Evolutionary conservation across 2,329 filamentous ascomycete species (phyloP).

Genomic region (Colletotrichum plurivorum): DNA sequence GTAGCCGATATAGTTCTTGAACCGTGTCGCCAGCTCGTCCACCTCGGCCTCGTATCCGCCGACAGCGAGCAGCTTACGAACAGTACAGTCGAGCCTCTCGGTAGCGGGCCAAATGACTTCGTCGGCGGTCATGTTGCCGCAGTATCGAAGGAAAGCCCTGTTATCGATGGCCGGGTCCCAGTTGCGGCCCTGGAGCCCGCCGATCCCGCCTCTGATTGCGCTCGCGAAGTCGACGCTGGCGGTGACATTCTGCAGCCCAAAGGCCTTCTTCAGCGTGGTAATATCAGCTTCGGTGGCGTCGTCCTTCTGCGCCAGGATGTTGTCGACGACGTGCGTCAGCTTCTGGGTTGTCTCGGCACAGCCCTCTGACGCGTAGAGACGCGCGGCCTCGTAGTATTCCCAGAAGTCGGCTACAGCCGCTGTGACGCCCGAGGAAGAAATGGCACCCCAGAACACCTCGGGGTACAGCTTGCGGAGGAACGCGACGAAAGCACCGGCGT

Average conservation of each 20-base stretch:
- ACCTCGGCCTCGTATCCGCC: constrained; percentile 50
- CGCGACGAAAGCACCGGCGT: constrained; percentile 84
- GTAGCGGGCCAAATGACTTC: constrained; percentile 58
- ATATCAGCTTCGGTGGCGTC: constrained; percentile 16
- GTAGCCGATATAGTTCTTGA: constrained; percentile 69
- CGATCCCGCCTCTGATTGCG: constrained; percentile 58
- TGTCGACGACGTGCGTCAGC: constrained; percentile 65
- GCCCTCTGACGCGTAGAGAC: constrained; percentile 64
- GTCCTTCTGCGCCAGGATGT: constrained; percentile 59
- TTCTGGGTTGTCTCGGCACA: constrained; percentile 77
- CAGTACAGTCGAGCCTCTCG: constrained; percentile 51
- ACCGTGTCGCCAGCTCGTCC: constrained; percentile 54
- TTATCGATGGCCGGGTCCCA: constrained; percentile 66
- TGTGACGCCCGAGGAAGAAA: constrained; percentile 85
- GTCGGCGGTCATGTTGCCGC: constrained; percentile 60
- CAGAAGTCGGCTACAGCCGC: constrained; percentile 85
- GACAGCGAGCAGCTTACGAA: constrained; percentile 56
- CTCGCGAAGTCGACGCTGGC: constrained; percentile 63
- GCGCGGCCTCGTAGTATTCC: constrained; percentile 68
- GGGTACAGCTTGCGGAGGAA: constrained; percentile 84
- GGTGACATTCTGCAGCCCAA: constrained; percentile 61
- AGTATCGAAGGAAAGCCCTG: constrained; percentile 62
- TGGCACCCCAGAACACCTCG: constrained; percentile 82
- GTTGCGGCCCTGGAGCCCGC: constrained; percentile 62
- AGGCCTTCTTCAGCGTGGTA: constrained; percentile 59